Evolutionary conservation across 805 yeast genomes (phyloP).

Genomic region (Spathaspora boniae): DNA sequence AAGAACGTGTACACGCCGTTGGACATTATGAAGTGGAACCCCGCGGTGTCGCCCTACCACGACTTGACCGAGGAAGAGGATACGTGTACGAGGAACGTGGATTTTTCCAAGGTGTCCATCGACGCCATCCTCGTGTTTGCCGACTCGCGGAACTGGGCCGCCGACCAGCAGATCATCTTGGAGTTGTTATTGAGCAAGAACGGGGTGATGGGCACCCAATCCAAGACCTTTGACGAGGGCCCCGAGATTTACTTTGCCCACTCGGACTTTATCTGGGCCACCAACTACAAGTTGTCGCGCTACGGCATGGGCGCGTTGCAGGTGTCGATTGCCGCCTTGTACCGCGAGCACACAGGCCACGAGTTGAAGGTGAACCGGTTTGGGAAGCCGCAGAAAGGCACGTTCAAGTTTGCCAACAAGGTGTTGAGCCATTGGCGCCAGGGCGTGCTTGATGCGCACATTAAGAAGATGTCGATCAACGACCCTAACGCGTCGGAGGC

Average conservation of each 20-base stretch:
- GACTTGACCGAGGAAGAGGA: slow-evolving; percentile 70
- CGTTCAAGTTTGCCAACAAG: slow-evolving; percentile 79
- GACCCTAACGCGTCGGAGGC: slow-evolving; percentile 42
- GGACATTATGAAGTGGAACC: slow-evolving; percentile 83
- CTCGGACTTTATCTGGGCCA: slow-evolving; percentile 91
- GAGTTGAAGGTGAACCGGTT: slow-evolving; percentile 77
- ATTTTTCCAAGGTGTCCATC: slow-evolving; percentile 63
- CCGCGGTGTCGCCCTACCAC: slow-evolving; percentile 82
- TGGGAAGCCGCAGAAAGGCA: slow-evolving; percentile 88
- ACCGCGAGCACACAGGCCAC: slow-evolving; percentile 78
- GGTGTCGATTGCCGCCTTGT: slow-evolving; percentile 81
- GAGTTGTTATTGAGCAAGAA: slow-evolving; percentile 72
- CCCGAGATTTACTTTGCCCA: slow-evolving; percentile 86
- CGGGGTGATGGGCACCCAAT: slow-evolving; percentile 83
- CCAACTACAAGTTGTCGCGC: slow-evolving; percentile 75
- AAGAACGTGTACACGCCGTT: slow-evolving; percentile 76
- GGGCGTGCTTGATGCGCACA: slow-evolving; percentile 71
- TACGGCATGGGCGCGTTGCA: slow-evolving; percentile 96
- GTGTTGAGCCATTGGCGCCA: slow-evolving; percentile 75
- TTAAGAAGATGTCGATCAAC: slow-evolving; percentile 47
- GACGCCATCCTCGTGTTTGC: slow-evolving; percentile 89
- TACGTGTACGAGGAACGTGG: slow-evolving; percentile 50
- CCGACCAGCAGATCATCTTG: slow-evolving; percentile 84
- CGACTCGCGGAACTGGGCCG: slow-evolving; percentile 90
- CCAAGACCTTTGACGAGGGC: slow-evolving; percentile 68